These are phyloP conservation scores for Cercophora scortea DNA, from an alignment of 495 filamentous ascomycete genomes.

Conservation along the genomic window DNA sequence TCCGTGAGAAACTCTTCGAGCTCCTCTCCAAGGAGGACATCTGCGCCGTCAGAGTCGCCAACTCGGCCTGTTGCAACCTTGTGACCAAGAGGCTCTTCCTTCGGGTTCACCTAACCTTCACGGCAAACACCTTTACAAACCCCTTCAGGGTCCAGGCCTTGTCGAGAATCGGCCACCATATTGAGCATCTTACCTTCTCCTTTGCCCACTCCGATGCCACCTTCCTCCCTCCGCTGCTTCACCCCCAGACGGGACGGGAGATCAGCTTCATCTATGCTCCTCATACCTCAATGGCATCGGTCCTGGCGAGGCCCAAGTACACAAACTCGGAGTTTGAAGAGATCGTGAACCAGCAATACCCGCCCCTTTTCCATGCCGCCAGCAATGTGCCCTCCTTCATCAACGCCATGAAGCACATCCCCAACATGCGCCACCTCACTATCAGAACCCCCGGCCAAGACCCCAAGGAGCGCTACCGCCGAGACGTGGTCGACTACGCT, in stretches of 20 bases:
- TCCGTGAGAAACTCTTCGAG: constrained; percentile 43
- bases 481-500: constrained; percentile 72
- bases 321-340: constrained; percentile 54
- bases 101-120: constrained; percentile 55
- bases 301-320: constrained; percentile 52
- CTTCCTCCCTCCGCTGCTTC: constrained; percentile 67
- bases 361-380: constrained; percentile 76
- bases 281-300: constrained; percentile 44
- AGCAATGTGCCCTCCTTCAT: constrained; percentile 75
- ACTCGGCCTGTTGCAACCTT: constrained; percentile 42
- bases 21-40: constrained; percentile 43
- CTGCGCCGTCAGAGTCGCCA: constrained; percentile 40
- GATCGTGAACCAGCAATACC: constrained; percentile 70
- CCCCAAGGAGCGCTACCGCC: constrained; percentile 56
- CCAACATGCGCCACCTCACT: constrained; percentile 58
- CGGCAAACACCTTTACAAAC: constrained; percentile 60
- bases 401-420: constrained; percentile 53
- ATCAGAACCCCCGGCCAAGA: constrained; percentile 66
- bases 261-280: constrained; percentile 68
- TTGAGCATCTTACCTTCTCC: constrained; percentile 60
- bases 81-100: constrained; percentile 46
- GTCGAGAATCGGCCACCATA: constrained; percentile 61
- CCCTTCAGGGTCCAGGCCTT: constrained; percentile 60
- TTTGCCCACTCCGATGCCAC: constrained; percentile 63
- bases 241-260: constrained; percentile 63